Evolutionary conservation across 768 basidiomycete species (phyloP).

Genomic region (Pulveroboletus sp.): DNA sequence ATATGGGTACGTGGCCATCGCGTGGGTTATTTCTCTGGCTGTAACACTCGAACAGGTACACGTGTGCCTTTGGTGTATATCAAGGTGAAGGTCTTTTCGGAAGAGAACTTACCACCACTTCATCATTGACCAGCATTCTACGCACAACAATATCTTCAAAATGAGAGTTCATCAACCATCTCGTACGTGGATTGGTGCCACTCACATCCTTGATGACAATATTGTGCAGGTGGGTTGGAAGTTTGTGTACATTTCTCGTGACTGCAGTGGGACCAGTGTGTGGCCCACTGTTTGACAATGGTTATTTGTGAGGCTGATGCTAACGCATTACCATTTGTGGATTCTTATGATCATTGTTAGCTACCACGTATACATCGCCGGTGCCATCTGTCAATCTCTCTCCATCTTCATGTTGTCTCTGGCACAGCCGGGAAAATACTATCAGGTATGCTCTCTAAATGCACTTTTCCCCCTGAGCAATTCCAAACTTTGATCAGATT

Average conservation of each 20-base stretch:
- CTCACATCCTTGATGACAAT: background rate
- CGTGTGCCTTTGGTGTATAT: slow-evolving; percentile 26
- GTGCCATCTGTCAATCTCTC: slow-evolving; percentile 26
- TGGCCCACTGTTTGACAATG: slow-evolving; percentile 24
- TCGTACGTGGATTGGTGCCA: slow-evolving; percentile 13
- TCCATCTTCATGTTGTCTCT: slow-evolving; percentile 39
- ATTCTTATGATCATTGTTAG: slow-evolving; percentile 1
- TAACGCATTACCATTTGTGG: no score
- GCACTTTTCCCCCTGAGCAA: background rate
- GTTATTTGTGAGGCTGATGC: slow-evolving; percentile 25
- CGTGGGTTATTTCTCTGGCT: background rate
- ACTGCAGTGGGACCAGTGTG: slow-evolving; percentile 22
- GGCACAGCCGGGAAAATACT: slow-evolving; percentile 27
- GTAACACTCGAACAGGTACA: slow-evolving; percentile 13
- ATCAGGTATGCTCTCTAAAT: background rate
- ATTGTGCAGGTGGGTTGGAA: slow-evolving; percentile 27
- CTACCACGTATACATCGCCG: slow-evolving; percentile 19
- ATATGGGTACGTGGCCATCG: slow-evolving; percentile 24
- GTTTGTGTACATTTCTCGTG: slow-evolving; percentile 16
- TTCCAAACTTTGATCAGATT: slow-evolving; percentile 22
- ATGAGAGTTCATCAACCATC: slow-evolving; percentile 21
- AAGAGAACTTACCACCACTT: background rate
- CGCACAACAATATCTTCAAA: slow-evolving; percentile 16
- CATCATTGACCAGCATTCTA: slow-evolving; percentile 19
- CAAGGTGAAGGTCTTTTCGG: slow-evolving; percentile 14